Evolutionary conservation across 108 stramenopile genomes (phyloP).

Genomic region (Craspedostauros australis): DNA sequence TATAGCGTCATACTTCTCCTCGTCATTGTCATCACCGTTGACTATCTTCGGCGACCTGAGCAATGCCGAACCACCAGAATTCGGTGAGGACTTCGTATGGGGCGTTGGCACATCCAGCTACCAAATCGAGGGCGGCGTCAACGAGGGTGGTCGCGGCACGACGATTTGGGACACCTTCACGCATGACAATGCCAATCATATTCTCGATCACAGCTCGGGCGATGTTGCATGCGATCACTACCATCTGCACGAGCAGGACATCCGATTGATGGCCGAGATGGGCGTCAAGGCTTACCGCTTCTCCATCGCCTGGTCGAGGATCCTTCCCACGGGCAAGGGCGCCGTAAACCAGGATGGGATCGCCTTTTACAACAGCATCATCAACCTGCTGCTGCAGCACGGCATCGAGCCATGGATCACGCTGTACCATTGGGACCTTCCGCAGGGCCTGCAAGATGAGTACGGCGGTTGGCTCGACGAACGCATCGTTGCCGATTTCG

Average conservation of each 20-base stretch:
- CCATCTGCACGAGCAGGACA: conserved; percentile 78
- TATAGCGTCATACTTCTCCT: too few species aligned
- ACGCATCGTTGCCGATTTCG: conserved; percentile 64
- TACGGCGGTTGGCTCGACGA: conserved; percentile 74
- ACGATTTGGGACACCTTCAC: conserved; percentile 92
- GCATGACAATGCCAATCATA: conserved; percentile 19
- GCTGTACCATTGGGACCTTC: conserved; percentile 95
- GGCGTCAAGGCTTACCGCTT: conserved; percentile 89
- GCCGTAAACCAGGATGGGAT: conserved; percentile 69
- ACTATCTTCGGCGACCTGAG: too few species aligned
- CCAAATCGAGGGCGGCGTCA: conserved; percentile 85
- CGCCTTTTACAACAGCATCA: conserved; percentile 80
- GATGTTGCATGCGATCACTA: conserved; percentile 89
- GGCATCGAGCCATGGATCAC: conserved; percentile 87
- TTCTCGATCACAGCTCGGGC: conserved; percentile 68
- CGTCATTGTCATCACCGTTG: too few species aligned
- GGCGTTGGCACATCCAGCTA: conserved; percentile 87
- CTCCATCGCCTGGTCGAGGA: conserved; percentile 87
- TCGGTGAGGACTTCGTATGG: conserved; percentile 71
- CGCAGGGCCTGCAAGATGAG: conserved; percentile 71
- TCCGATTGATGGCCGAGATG: conserved; percentile 68
- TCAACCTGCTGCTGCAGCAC: conserved; percentile 71
- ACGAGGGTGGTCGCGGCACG: conserved; percentile 73
- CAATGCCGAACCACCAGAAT: conserved; percentile 8
- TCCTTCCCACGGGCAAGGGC: conserved; percentile 70